Conservation (phyloP, 257 asterid genomes). For the Nicotiana tabacum region DNA sequence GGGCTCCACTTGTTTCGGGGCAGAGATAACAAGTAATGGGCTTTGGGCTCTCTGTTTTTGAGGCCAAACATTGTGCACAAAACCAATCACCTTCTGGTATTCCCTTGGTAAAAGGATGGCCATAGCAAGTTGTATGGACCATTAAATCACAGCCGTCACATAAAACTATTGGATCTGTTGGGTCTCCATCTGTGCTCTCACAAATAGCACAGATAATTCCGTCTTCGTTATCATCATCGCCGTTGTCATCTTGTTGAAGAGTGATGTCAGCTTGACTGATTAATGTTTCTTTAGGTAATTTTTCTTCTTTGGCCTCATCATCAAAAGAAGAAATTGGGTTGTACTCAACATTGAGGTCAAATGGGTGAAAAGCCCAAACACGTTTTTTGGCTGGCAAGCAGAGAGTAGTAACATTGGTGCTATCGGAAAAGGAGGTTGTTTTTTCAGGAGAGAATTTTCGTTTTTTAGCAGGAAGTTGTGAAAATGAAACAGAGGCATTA, state of each 20-base stretch:
- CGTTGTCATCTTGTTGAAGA: background rate
- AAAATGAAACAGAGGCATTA: background rate
- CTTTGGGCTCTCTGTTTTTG: constrained; percentile 6
- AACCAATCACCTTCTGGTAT: constrained; percentile 92
- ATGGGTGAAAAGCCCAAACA: constrained; percentile 54
- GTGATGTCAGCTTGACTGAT: background rate
- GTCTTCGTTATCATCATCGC: constrained; percentile 34
- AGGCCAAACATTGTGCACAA: constrained; percentile 52
- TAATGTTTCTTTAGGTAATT: background rate
- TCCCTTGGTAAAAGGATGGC: constrained; percentile 54
- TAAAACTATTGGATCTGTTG: constrained; percentile 73
- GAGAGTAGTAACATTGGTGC: constrained; percentile 7
- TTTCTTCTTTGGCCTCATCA: background rate
- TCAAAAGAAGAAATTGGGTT: constrained; percentile 9
- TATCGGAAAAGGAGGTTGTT: constrained; percentile 17
- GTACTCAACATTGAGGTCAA: constrained; percentile 51
- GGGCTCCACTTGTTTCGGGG: constrained; percentile 60
- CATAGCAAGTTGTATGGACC: constrained; percentile 84
- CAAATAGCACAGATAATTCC: constrained; percentile 74
- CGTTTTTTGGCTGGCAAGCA: constrained; percentile 83
- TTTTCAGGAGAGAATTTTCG: constrained; percentile 41
- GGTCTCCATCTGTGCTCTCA: constrained; percentile 80
- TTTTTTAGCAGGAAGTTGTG: constrained; percentile 69
- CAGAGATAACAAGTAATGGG: constrained; percentile 60
- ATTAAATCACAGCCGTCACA: constrained; percentile 90